Evolutionary conservation across 805 yeast genomes (phyloP), one percentile per base, ranked within the genome.

Genomic region (Metschnikowia amazonensis): DNA sequence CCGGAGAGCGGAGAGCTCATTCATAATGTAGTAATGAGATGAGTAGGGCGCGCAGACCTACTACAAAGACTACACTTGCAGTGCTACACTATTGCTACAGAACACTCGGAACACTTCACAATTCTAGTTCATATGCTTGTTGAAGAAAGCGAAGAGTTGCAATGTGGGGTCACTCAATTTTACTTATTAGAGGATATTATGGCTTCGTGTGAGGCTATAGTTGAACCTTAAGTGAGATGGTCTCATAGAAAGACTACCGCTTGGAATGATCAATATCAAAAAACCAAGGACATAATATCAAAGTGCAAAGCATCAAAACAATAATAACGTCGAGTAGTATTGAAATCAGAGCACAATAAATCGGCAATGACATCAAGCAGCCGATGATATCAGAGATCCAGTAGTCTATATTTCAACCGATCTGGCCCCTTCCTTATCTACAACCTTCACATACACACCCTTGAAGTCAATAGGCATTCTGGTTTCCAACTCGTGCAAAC

Each of bases 381-480:
- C 5, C 4, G 10, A 29, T n/a, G 18, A 14, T 17, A 29, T 29
- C 7, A n/a, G 11, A 30, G 9, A 30, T 11, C 21, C 24, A 13
- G 10, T n/a, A 8, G 21, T 24, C 45, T 43, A 53, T 43, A 53
- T 46, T 36, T 72, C 69, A 47, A 67, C 57, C 45, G 61, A 63
- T 66, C 78, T 67, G 62, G 79, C 67, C 52, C 87, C 85, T 49
- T 76, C 77, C 63, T 82, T 68, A 59, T 78, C 85, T 16, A 86
- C 84, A 20, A 81, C 73, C 64, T 84, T 84, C 40, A 86, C 75
- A 59, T 72, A 63, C 25, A 84, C 81, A 25, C 98, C 98, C 72
- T 92, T 94, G 76, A 87, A 92, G 60, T 92, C 98, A 49, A 94
- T 78, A 36, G 97, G 97, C 84, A 89, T 77, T 74, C 99, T 83